Percentiles rank a stretch among this genome's conserved stretches.
These are phyloP conservation scores for Yamadazyma sp. DNA, from an alignment of 805 yeast genomes.

Conservation along the genomic window DNA sequence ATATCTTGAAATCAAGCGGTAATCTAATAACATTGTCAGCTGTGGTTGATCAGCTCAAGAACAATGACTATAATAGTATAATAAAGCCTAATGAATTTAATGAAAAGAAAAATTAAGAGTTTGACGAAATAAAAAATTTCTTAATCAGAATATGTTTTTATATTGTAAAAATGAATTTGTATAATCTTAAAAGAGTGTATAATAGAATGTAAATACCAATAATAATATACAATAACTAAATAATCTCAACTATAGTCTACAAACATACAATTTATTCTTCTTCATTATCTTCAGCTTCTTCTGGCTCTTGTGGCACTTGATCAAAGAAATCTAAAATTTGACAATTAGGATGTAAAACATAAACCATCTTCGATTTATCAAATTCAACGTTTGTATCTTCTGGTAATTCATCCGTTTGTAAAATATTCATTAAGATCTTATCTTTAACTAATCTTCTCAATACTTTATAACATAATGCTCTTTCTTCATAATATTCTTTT, in stretches of 20 bases:
- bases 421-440: constrained; percentile 65
- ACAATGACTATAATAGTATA: too few relatives aligned
- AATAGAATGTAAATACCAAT: too few relatives aligned
- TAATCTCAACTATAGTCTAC: neutral
- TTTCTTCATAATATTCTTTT: constrained; percentile 66
- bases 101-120: too few relatives aligned
- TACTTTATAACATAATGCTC: constrained; percentile 72
- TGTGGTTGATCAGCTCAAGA: constrained; percentile 12
- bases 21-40: constrained; percentile 14
- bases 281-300: constrained; percentile 12
- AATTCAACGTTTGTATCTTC: constrained; percentile 18
- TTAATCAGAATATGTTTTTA: too few relatives aligned
- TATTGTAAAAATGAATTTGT: too few relatives aligned
- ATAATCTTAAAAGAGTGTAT: too few relatives aligned
- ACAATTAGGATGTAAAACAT: constrained; percentile 73
- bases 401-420: constrained; percentile 26
- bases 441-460: constrained; percentile 81
- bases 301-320: constrained; percentile 23
- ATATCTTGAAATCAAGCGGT: constrained; percentile 8
- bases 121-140: too few relatives aligned
- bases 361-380: constrained; percentile 23
- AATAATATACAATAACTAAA: neutral
- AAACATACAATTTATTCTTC: neutral
- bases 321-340: constrained; percentile 68
- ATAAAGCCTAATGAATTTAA: too few relatives aligned